These are phyloP conservation scores for Glaciozyma antarctica DNA, from an alignment of 768 basidiomycete species.

Conservation along the genomic window DNA sequence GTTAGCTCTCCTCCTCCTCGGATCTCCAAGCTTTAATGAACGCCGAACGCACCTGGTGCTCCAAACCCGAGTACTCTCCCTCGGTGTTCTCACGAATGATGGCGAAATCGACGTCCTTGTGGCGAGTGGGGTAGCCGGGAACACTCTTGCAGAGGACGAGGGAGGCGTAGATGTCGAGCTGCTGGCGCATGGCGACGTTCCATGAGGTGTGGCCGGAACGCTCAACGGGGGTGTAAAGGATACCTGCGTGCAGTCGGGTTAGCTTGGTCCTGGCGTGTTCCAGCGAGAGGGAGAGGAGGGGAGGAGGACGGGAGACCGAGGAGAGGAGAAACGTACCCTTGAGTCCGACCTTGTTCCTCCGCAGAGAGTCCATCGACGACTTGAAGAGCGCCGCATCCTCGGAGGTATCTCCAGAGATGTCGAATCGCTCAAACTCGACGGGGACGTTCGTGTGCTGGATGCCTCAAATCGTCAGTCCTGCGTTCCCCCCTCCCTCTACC, in stretches of 20 bases:
- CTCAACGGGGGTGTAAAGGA: slow-evolving; percentile 96
- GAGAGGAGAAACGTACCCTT: slow-evolving; percentile 58
- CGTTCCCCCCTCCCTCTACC: background rate
- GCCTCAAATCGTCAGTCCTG: background rate
- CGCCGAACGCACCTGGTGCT: slow-evolving; percentile 57
- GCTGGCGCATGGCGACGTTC: slow-evolving; percentile 99
- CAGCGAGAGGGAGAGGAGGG: background rate
- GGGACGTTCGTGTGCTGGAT: slow-evolving; percentile 73
- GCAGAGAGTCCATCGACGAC: slow-evolving; percentile 94
- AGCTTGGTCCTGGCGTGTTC: background rate
- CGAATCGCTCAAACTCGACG: slow-evolving; percentile 76
- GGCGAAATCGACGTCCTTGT: slow-evolving; percentile 93
- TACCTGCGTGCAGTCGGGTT: slow-evolving; percentile 50
- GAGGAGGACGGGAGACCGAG: background rate
- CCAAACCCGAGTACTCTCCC: slow-evolving; percentile 97
- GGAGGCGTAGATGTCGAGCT: slow-evolving; percentile 97
- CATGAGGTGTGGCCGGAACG: slow-evolving; percentile 94
- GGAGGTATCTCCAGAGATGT: slow-evolving; percentile 92
- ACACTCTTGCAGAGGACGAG: slow-evolving; percentile 97
- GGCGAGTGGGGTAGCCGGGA: slow-evolving; percentile 89
- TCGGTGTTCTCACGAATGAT: slow-evolving; percentile 99
- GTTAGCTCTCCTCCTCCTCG: background rate
- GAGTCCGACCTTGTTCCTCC: slow-evolving; percentile 92
- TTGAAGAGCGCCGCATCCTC: slow-evolving; percentile 91
- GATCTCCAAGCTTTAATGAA: background rate